These are phyloP conservation scores for Candida dendrica DNA, from an alignment of 805 yeast species.

Conservation along the genomic window DNA sequence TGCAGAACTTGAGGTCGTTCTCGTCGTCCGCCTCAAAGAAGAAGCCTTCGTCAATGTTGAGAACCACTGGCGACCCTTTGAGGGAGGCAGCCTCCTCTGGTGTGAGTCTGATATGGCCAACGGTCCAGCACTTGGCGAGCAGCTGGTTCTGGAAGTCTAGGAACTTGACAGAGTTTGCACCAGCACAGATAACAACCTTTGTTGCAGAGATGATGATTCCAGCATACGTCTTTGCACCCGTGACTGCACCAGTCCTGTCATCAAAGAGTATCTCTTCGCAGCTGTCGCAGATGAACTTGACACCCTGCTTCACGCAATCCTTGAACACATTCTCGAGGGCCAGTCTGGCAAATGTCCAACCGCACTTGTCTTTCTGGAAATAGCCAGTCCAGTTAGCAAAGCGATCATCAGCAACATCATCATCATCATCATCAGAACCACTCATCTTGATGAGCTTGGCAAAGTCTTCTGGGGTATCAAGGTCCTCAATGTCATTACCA, in stretches of 20 bases:
- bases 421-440: background rate
- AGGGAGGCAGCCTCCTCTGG: constrained; percentile 24
- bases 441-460: constrained; percentile 1
- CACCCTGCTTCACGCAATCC: constrained; percentile 27
- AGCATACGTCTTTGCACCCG: constrained; percentile 22
- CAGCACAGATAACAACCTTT: constrained; percentile 28
- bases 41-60: constrained; percentile 32
- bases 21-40: constrained; percentile 33
- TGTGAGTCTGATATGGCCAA: constrained; percentile 31
- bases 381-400: constrained; percentile 26
- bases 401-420: background rate
- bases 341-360: constrained; percentile 29
- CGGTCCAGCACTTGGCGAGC: constrained; percentile 33
- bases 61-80: constrained; percentile 28
- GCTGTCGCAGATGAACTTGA: constrained; percentile 14
- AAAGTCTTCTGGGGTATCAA: constrained; percentile 6
- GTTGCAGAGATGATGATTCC: constrained; percentile 22
- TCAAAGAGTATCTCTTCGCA: constrained; percentile 14
- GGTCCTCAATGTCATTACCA: constrained; percentile 1
- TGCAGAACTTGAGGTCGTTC: constrained; percentile 30
- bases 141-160: constrained; percentile 29
- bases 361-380: constrained; percentile 24
- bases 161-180: constrained; percentile 29
- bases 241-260: constrained; percentile 18
- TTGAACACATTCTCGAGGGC: constrained; percentile 23